A percentile compares a stretch with the other conserved stretches of the same genome.
Evolutionary conservation across 2,329 filamentous ascomycete genomes (phyloP).

Genomic region (Metarhizium sp.): DNA sequence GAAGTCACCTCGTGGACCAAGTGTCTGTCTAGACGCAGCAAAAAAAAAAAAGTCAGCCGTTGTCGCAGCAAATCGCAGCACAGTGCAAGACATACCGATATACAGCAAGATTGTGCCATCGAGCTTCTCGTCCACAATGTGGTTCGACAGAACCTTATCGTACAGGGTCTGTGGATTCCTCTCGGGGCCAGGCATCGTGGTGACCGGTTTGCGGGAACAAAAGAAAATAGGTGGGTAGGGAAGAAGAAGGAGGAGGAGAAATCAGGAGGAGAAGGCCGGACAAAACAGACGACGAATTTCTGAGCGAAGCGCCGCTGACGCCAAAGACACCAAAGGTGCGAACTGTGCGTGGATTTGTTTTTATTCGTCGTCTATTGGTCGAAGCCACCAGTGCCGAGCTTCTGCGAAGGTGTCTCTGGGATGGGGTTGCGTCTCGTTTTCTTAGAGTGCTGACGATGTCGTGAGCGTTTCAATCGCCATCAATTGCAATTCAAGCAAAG

Average conservation of each 20-base stretch:
- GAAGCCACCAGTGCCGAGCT: not conserved
- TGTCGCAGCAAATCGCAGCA: not conserved
- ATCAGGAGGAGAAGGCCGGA: not conserved
- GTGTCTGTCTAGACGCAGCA: conserved; percentile 61
- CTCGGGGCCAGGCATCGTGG: conserved; percentile 62
- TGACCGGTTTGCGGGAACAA: not conserved
- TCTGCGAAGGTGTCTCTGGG: not conserved
- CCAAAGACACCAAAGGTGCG: not conserved
- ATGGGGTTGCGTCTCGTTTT: too few species aligned
- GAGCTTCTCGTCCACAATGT: conserved; percentile 90
- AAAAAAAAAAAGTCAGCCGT: not conserved
- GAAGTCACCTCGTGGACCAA: conserved; percentile 98
- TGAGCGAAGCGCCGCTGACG: not conserved
- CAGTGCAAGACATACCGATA: conserved; percentile 59
- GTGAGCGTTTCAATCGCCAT: too few species aligned
- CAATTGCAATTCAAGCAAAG: too few species aligned
- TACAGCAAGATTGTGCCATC: conserved; percentile 91
- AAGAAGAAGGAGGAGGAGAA: not conserved
- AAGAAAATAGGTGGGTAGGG: not conserved
- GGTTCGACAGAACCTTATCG: conserved; percentile 93
- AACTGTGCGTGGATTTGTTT: not conserved
- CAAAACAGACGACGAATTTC: not conserved
- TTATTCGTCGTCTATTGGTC: not conserved
- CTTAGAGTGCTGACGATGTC: not conserved
- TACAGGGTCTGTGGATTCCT: conserved; percentile 76